These are phyloP conservation scores for Rhododendron ferrugineum DNA, from an alignment of 148 eudicot genomes.

Conservation along the genomic window DNA sequence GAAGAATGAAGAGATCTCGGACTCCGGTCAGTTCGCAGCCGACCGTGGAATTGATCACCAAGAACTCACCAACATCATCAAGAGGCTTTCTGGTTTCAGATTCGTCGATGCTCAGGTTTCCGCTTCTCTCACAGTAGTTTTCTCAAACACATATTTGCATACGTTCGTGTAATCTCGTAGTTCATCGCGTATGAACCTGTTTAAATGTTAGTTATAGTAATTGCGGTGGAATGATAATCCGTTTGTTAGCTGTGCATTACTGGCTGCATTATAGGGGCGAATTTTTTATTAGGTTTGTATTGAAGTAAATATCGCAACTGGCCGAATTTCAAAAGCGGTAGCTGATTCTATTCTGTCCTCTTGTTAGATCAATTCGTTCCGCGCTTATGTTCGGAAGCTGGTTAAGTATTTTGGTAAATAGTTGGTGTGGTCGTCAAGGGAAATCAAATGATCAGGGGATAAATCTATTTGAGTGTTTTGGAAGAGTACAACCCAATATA, in stretches of 20 bases:
- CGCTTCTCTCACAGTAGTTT: neutral
- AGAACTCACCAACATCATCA: constrained; percentile 64
- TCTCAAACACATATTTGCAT: neutral
- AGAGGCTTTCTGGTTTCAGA: constrained; percentile 61
- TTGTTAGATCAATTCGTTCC: neutral
- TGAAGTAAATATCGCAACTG: neutral
- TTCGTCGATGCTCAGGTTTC: constrained; percentile 70
- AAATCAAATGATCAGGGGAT: neutral
- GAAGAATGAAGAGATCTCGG: constrained; percentile 52
- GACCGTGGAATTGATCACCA: constrained; percentile 54
- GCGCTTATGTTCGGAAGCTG: neutral
- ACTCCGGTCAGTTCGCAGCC: constrained; percentile 68
- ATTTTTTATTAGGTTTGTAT: neutral
- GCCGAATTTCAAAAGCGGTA: neutral
- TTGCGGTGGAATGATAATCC: neutral
- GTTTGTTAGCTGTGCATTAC: neutral
- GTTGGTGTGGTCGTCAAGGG: neutral
- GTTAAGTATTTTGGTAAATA: neutral
- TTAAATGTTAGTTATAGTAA: neutral
- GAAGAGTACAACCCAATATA: neutral
- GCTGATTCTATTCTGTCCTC: neutral
- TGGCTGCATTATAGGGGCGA: neutral
- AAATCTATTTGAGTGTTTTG: neutral
- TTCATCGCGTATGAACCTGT: neutral
- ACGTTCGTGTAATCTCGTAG: neutral